These are phyloP conservation scores for Serendipita sp. DNA, from an alignment of 768 basidiomycete genomes.

Conservation along the genomic window DNA sequence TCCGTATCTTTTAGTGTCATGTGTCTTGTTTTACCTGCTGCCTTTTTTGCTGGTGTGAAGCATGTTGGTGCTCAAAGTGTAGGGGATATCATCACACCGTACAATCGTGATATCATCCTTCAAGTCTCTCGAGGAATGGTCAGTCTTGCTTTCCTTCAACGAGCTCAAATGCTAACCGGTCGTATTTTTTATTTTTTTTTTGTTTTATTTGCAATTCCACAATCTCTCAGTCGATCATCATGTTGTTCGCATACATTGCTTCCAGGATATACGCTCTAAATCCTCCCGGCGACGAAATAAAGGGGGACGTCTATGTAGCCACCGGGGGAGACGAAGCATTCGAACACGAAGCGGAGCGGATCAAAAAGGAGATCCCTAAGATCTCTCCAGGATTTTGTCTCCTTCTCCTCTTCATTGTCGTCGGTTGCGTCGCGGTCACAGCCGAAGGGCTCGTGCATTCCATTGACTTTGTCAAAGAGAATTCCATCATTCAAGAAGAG, in stretches of 20 bases:
- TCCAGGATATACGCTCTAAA: no score
- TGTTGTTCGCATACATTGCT: no score
- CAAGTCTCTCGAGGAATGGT: constrained; percentile 44
- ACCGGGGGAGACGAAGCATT: constrained; percentile 45
- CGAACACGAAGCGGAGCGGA: constrained; percentile 21
- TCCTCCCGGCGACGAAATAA: no score
- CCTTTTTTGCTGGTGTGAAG: constrained; percentile 41
- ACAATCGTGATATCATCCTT: constrained; percentile 32
- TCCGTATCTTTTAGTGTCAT: constrained; percentile 30
- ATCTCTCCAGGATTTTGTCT: constrained; percentile 51
- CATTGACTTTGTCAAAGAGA: constrained; percentile 37
- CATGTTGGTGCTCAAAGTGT: not conserved
- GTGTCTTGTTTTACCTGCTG: constrained; percentile 45
- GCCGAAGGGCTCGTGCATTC: constrained; percentile 60
- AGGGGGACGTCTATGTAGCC: no score
- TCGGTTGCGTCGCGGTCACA: constrained; percentile 49
- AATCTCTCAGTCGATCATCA: no score
- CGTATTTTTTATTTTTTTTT: no score
- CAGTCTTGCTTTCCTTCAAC: no score
- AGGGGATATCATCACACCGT: constrained; percentile 25
- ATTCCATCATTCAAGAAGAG: constrained; percentile 34
- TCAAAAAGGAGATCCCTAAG: constrained; percentile 6
- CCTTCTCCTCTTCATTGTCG: constrained; percentile 31
- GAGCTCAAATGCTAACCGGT: no score
- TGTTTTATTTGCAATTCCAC: no score